Base-by-base conservation (phyloP, 2,329 filamentous ascomycete genomes). In the Sporothrix humicola region DNA sequence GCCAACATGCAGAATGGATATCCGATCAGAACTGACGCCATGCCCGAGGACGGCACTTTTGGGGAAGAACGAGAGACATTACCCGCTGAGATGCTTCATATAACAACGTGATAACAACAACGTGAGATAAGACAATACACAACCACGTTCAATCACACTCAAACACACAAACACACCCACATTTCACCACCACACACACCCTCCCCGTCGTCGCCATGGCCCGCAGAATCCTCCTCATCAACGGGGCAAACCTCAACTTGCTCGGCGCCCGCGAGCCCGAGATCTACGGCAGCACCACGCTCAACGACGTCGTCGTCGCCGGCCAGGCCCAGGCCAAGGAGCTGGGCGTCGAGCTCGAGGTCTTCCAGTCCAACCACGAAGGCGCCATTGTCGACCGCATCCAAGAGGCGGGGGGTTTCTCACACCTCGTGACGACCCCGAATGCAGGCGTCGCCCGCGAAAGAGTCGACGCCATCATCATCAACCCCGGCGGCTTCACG, bases 161-260 rank as follows among this genome's bases (percentile, higher is more conserved):
- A 1, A 3, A 37, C 31, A 37, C 52, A 56, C 54, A 61, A 3
- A 61, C 58, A 6, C 59, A 56, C 52, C 2, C 5, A 20, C n/a
- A 13, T 12, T 15, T 12, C 12, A 42, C 15, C 12, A 26, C 44
- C 44, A 69, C 13, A 1, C 20, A 23, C 12, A 17, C 46, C 13
- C 56, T 10, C 7, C 4, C n/a, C n/a, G n/a, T n/a, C n/a, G n/a
- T n/a, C 46, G 70, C n/a, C 10, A 84, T 83, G 81, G 74, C 81
- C 46, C 82, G 81, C 73, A 80, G 78, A 72, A 89, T 94, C 79
- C 89, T 94, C 77, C 85, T 94, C 76, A 89, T 94, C 84, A 94
- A 94, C 81, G 92, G 92, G n/a, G 92, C 92, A 46, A 95, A 95
- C 81, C 90, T 95, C 78, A 94, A 94, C 82, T 90, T 95, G 69